These are phyloP conservation scores for Fibroporia radiculosa DNA, from an alignment of 768 basidiomycete species.

Conservation along the genomic window DNA sequence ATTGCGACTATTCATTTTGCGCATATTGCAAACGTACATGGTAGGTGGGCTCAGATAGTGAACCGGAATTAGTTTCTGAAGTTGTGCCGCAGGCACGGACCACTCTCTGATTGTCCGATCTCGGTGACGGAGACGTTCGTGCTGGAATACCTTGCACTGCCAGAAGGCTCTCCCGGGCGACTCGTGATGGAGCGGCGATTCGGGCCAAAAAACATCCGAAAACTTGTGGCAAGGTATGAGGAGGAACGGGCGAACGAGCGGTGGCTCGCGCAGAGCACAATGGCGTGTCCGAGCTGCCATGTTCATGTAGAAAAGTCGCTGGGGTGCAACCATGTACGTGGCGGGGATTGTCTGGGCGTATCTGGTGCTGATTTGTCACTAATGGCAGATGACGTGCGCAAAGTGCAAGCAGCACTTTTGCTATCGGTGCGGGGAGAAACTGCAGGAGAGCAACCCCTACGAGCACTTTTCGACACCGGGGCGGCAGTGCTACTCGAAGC, in stretches of 20 bases:
- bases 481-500: conserved; percentile 48
- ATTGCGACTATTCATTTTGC: conserved; percentile 77
- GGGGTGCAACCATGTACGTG: conserved; percentile 81
- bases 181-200: conserved; percentile 50
- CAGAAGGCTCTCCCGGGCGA: conserved; percentile 44
- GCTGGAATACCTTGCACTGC: conserved; percentile 53
- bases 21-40: conserved; percentile 77
- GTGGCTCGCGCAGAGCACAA: conserved; percentile 68
- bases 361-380: neutral
- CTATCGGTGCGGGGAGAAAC: conserved; percentile 61
- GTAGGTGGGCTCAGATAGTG: too few species aligned
- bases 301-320: conserved; percentile 66
- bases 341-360: neutral
- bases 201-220: conserved; percentile 52
- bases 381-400: conserved; percentile 63
- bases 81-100: conserved; percentile 75
- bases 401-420: conserved; percentile 76
- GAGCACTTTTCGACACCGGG: conserved; percentile 55
- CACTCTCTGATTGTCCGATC: conserved; percentile 62
- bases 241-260: conserved; percentile 70
- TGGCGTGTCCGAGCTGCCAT: conserved; percentile 64
- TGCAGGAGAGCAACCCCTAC: conserved; percentile 49
- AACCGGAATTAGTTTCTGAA: neutral
- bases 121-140: conserved; percentile 60
- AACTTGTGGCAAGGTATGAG: conserved; percentile 52